These are phyloP conservation scores for Leishmania major DNA, from an alignment of 208 protist species.

Conservation along the genomic window DNA sequence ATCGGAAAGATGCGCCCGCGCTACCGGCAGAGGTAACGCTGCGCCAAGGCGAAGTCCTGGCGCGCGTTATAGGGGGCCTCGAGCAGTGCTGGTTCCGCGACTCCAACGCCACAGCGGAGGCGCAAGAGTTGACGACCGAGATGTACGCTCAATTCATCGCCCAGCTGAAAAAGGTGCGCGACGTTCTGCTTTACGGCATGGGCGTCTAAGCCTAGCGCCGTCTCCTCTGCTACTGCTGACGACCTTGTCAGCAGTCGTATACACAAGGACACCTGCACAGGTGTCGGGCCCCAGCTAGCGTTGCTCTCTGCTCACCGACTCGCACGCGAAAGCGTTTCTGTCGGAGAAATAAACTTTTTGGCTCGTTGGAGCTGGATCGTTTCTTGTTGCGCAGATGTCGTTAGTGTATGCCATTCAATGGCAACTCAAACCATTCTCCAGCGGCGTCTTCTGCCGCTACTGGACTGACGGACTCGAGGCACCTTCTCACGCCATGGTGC, in stretches of 20 bases:
- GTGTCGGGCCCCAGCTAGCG: not conserved
- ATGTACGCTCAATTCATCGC: constrained; percentile 61
- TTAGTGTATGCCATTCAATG: not conserved
- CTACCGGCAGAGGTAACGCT: constrained; percentile 30
- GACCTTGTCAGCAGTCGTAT: not conserved
- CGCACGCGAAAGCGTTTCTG: not conserved
- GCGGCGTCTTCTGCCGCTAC: not conserved
- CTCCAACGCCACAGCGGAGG: constrained; percentile 7
- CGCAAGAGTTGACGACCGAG: constrained; percentile 28
- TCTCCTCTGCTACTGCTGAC: not conserved
- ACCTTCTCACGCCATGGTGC: not conserved
- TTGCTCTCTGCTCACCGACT: not conserved
- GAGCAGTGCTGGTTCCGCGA: constrained; percentile 49
- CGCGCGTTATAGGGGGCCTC: constrained; percentile 35
- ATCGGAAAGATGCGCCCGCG: constrained; percentile 1
- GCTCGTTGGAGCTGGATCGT: not conserved
- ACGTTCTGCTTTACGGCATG: constrained; percentile 57
- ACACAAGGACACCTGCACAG: not conserved
- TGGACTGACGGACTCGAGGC: not conserved
- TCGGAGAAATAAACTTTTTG: not conserved
- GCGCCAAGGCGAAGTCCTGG: constrained; percentile 39
- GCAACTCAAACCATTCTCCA: not conserved
- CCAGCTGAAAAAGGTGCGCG: constrained; percentile 78
- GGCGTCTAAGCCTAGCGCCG: constrained; percentile 17
- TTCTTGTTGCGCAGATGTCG: not conserved